Percentiles rank a stretch among this genome's conserved stretches.
These are phyloP conservation scores for Phytophthora tubulina DNA, from an alignment of 352 stramenopile species.

Conservation along the genomic window DNA sequence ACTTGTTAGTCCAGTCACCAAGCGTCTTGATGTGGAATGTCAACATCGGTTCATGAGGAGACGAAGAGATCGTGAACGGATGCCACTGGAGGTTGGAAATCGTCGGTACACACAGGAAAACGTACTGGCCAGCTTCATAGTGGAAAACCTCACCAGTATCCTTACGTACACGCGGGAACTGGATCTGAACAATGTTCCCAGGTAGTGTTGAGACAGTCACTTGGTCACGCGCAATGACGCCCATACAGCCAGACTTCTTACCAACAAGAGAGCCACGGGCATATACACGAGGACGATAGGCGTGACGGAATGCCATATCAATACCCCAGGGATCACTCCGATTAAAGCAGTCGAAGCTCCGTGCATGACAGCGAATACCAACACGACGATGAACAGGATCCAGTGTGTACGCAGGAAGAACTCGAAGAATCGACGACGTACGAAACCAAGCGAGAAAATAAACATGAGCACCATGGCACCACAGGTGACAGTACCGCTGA, in stretches of 20 bases:
- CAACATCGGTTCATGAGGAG: slow-evolving; percentile 67
- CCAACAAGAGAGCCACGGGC: slow-evolving; percentile 20
- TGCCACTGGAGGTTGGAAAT: slow-evolving; percentile 84
- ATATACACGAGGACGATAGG: slow-evolving; percentile 37
- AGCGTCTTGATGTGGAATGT: slow-evolving; percentile 69
- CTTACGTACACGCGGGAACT: slow-evolving; percentile 49
- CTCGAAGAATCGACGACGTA: slow-evolving; percentile 63
- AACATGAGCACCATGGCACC: slow-evolving; percentile 48
- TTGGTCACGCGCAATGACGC: slow-evolving; percentile 39
- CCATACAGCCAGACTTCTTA: slow-evolving; percentile 32
- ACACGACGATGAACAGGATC: slow-evolving; percentile 58
- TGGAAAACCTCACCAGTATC: slow-evolving; percentile 49
- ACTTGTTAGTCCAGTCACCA: slow-evolving; percentile 70
- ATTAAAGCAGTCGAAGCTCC: slow-evolving; percentile 44
- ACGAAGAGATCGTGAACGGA: slow-evolving; percentile 87
- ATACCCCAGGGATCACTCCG: slow-evolving; percentile 39
- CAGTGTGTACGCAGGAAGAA: slow-evolving; percentile 63
- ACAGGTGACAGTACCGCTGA: slow-evolving; percentile 37
- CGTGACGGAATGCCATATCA: slow-evolving; percentile 51
- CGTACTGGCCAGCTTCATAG: slow-evolving; percentile 69
- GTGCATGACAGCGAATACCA: slow-evolving; percentile 57
- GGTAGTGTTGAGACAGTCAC: slow-evolving; percentile 24
- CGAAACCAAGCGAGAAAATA: slow-evolving; percentile 41
- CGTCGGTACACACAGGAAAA: slow-evolving; percentile 79
- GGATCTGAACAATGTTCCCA: slow-evolving; percentile 43